phyloP scores from a whole-genome alignment of 2,329 filamentous ascomycete species.

The Gliomastix tumulicola region DNA sequence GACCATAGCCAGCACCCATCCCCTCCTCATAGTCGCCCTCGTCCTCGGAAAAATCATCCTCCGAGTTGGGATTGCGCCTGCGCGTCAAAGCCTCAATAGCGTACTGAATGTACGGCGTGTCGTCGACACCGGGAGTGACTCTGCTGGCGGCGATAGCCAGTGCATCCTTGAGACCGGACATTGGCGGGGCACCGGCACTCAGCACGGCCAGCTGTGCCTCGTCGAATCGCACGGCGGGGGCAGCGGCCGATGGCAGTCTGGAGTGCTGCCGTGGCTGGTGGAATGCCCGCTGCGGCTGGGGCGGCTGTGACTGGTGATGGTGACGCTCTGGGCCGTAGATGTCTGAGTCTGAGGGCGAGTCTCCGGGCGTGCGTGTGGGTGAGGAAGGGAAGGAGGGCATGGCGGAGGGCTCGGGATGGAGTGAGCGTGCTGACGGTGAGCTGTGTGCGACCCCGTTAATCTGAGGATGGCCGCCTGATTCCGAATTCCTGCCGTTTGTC shows the following conservation, averaged over 20 bases:
- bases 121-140: conserved; percentile 72
- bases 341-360: conserved; percentile 5
- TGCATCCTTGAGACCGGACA: conserved; percentile 41
- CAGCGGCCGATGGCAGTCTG: conserved; percentile 6
- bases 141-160: conserved; percentile 40
- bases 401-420: too few relatives aligned
- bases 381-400: too few relatives aligned
- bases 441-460: too few relatives aligned
- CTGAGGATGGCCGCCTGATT: too few relatives aligned
- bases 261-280: conserved; percentile 8
- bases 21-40: conserved; percentile 3
- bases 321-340: conserved; percentile 35
- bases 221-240: conserved; percentile 25
- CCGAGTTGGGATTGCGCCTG: conserved; percentile 23
- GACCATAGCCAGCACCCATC: conserved; percentile 2
- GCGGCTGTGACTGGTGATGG: conserved; percentile 8
- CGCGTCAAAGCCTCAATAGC: conserved; percentile 82
- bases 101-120: conserved; percentile 82
- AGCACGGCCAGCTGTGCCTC: conserved; percentile 31
- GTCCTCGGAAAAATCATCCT: conserved; percentile 1
- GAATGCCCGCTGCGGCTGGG: conserved; percentile 6
- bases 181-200: conserved; percentile 20
- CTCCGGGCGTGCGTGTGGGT: background rate
- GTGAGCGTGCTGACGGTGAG: too few relatives aligned
- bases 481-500: too few relatives aligned